These are phyloP conservation scores for Delonix regia DNA, from an alignment of 306 rosid species.

Conservation along the genomic window DNA sequence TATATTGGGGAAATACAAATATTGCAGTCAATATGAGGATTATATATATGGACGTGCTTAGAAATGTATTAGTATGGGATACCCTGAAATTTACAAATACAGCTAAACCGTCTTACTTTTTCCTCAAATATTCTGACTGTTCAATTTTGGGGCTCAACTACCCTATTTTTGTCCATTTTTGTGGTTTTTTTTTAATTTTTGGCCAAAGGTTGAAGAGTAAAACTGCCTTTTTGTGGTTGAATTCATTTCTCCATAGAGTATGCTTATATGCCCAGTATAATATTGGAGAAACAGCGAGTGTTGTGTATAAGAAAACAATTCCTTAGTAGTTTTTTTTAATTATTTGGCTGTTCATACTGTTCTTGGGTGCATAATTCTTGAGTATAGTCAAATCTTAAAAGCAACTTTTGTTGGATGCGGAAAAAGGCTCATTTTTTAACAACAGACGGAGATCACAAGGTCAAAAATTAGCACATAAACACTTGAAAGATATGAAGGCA, in stretches of 20 bases:
- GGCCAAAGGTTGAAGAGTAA: too few relatives aligned
- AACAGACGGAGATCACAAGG: neutral
- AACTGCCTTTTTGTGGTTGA: neutral
- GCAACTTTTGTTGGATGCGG: neutral
- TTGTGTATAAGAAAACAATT: neutral
- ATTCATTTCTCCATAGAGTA: neutral
- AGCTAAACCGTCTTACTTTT: neutral
- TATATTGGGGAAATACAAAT: conserved; percentile 21
- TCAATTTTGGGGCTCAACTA: neutral
- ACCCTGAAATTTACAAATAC: neutral
- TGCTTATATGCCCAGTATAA: neutral
- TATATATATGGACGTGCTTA: conserved; percentile 9
- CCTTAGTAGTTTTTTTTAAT: conserved; percentile 13
- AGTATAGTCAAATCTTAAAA: neutral
- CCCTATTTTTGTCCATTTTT: neutral
- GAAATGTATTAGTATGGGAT: neutral
- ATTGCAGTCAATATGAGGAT: neutral
- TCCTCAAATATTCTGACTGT: neutral
- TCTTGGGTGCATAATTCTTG: neutral
- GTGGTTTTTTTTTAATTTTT: too few relatives aligned
- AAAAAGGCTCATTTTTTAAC: neutral
- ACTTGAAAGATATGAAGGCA: conserved; percentile 21
- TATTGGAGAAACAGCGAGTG: neutral
- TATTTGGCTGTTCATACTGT: neutral
- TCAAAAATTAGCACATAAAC: conserved; percentile 22